phyloP scores from a whole-genome alignment of 1,139 yeast species.

The Candida frijolesensis region DNA sequence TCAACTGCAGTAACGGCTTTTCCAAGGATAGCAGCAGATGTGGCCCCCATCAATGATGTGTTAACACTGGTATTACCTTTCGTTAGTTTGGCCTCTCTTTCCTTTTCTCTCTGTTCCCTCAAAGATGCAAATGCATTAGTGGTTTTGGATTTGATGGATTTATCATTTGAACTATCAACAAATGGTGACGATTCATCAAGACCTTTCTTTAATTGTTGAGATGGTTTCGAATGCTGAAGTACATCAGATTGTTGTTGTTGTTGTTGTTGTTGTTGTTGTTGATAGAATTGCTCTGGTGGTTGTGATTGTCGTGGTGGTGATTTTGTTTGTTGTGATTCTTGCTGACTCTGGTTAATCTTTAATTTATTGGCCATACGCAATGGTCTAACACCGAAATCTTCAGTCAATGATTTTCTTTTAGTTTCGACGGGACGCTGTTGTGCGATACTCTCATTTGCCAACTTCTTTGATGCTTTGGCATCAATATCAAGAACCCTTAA shows the following conservation, averaged over 20 bases:
- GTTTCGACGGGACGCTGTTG: slow-evolving; percentile 54
- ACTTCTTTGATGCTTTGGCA: slow-evolving; percentile 5
- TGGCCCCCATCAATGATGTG: neutral
- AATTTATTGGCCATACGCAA: slow-evolving; percentile 57
- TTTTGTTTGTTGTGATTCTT: neutral
- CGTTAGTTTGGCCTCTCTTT: slow-evolving; percentile 2
- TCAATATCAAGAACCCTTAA: slow-evolving; percentile 15
- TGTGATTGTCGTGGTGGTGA: slow-evolving; percentile 1
- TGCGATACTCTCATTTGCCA: slow-evolving; percentile 27
- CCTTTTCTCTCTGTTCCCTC: slow-evolving; percentile 9
- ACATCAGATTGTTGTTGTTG: neutral
- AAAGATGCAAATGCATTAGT: slow-evolving; percentile 10
- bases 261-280: neutral
- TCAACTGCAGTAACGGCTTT: slow-evolving; percentile 3
- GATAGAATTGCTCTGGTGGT: neutral
- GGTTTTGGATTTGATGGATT: slow-evolving; percentile 4
- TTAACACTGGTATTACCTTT: neutral
- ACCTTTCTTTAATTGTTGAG: neutral
- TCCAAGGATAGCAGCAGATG: slow-evolving; percentile 3
- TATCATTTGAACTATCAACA: slow-evolving; percentile 5
- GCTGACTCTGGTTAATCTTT: slow-evolving; percentile 14
- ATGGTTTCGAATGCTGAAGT: neutral
- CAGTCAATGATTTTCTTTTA: slow-evolving; percentile 7
- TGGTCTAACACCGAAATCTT: slow-evolving; percentile 53
- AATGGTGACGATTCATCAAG: slow-evolving; percentile 7